Percentiles rank a stretch among this genome's conserved stretches.
These are phyloP conservation scores for Exserohilum turcica DNA, from an alignment of 2,329 filamentous ascomycete species.

Conservation along the genomic window DNA sequence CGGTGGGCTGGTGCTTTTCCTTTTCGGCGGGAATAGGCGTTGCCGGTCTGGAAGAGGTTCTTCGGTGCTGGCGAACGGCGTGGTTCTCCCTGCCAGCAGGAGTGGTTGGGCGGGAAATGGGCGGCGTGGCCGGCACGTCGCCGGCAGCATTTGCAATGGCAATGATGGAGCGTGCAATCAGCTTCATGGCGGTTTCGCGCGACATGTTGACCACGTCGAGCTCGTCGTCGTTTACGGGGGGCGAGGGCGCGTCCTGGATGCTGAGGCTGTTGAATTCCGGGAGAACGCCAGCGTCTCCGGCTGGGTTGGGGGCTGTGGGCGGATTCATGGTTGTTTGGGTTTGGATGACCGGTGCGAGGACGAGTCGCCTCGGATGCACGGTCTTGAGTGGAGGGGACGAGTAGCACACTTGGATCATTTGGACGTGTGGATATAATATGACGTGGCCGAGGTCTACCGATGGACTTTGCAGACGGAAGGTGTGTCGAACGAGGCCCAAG, in stretches of 20 bases:
- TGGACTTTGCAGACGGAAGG: constrained; percentile 8
- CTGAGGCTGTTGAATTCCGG: constrained; percentile 42
- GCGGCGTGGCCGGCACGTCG: constrained; percentile 81
- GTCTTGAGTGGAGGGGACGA: constrained; percentile 36
- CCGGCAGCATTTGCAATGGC: constrained; percentile 73
- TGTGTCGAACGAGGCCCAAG: constrained; percentile 10
- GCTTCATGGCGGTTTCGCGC: constrained; percentile 74
- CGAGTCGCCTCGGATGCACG: constrained; percentile 37
- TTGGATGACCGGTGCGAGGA: constrained; percentile 31
- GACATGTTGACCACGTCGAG: constrained; percentile 76
- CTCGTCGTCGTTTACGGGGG: constrained; percentile 48
- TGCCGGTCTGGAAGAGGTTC: constrained; percentile 46
- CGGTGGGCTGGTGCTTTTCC: constrained; percentile 46
- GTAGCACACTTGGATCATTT: constrained; percentile 45
- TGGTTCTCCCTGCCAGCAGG: constrained; percentile 50
- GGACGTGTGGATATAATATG: constrained; percentile 18
- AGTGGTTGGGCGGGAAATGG: constrained; percentile 66
- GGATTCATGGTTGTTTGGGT: constrained; percentile 34
- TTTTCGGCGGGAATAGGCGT: constrained; percentile 49
- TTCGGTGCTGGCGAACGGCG: constrained; percentile 33
- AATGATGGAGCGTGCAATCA: constrained; percentile 67
- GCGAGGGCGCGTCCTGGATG: constrained; percentile 46
- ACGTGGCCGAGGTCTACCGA: constrained; percentile 34
- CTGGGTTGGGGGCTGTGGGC: constrained; percentile 49
- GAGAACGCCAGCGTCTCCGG: constrained; percentile 48